Conservation (phyloP, 768 basidiomycete genomes). For the Pholiota molesta region DNA sequence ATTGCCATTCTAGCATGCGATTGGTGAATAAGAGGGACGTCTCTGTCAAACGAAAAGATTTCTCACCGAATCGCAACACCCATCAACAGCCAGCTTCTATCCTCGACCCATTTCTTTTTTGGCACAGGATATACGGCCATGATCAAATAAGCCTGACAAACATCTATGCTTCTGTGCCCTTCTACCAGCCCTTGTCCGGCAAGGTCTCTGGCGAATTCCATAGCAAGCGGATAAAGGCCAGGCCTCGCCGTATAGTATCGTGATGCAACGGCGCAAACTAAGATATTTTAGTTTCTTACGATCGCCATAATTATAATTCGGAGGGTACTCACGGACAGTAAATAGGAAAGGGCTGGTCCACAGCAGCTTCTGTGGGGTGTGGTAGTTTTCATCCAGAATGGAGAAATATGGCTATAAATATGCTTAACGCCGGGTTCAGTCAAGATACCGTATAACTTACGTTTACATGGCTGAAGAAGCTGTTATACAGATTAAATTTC, state of each 20-base stretch:
- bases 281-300: neutral
- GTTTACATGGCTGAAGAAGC: constrained; percentile 59
- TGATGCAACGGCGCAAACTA: constrained; percentile 73
- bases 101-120: constrained; percentile 68
- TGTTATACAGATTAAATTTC: constrained; percentile 19
- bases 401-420: constrained; percentile 54
- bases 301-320: neutral
- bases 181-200: constrained; percentile 63
- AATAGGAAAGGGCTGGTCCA: constrained; percentile 61
- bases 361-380: constrained; percentile 55
- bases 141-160: constrained; percentile 76
- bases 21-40: neutral
- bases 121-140: constrained; percentile 66
- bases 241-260: constrained; percentile 62
- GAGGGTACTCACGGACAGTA: constrained; percentile 52
- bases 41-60: neutral
- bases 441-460: constrained; percentile 31
- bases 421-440: constrained; percentile 26
- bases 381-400: constrained; percentile 57
- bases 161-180: constrained; percentile 70
- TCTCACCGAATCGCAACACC: constrained; percentile 68
- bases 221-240: constrained; percentile 56
- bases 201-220: constrained; percentile 63
- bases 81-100: constrained; percentile 72
- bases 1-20: constrained; percentile 58